A percentile compares a stretch with the other conserved stretches of the same genome.
Conservation (phyloP, 164 flowering plant species). For the Vitis vinifera region ASM3070453v1 NC_081816.1:3919001-3919500, state of each 20-base stretch:
- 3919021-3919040: not conserved
- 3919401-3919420: too few species aligned
- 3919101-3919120: conserved; percentile 94
- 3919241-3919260: conserved; percentile 91
- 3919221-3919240: conserved; percentile 93
- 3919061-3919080: conserved; percentile 94
- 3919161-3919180: conserved; percentile 97
- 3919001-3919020: not conserved
- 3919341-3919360: too few species aligned
- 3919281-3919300: too few species aligned
- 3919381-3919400: too few species aligned
- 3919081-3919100: conserved; percentile 92
- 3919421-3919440: too few species aligned
- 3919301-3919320: too few species aligned
- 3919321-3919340: too few species aligned
- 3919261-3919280: conserved; percentile 98
- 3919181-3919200: conserved; percentile 95
- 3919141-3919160: conserved; percentile 99
- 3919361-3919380: too few species aligned
- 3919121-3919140: conserved; percentile 98
- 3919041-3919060: conserved; percentile 24
- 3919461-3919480: too few species aligned
- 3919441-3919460: too few species aligned
- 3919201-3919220: conserved; percentile 90
- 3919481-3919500: too few species aligned